Evolutionary conservation across 306 rosid species (phyloP), one percentile per base, ranked within the genome.

Genomic region (Gastrolobium villosum): DNA sequence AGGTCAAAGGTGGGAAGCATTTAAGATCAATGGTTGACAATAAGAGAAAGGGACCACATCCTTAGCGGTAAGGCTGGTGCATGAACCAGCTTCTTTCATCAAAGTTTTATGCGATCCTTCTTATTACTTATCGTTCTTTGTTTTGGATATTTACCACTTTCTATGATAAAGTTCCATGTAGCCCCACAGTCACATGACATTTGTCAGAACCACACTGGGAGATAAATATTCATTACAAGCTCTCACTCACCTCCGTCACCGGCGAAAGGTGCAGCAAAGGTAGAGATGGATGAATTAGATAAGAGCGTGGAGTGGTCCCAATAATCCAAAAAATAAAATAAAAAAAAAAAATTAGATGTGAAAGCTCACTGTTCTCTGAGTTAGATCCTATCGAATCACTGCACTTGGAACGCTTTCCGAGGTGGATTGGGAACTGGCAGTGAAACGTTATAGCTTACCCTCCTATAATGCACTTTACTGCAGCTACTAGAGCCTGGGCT

Each of bases 161-260:
- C 49, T 65, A 52, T 73, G 79, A 81, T 86, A 77, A 81, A 26
- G 79, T 60, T 50, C 61, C 65, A 49, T 0, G 80, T 82, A 89
- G 81, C 85, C 90, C 97, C 91, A 90, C 81, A 15, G 2, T 83
- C 97, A 94, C 96, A 88, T 94, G 97, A 86, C 72, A 87, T 81
- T 20, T 87, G 96, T 88, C 98, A 88, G 98, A 86, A 39, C 11
- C 57, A 35, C 10, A 34, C 37, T 59, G 79, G 69, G 31, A 80
- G 52, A 37, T 40, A 77, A 8, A 66, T 15, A 26, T 54, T 46
- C 62, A 72, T 65, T 40, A 63, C 53, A 69, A 62, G 52, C 57
- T 65, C 57, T 65, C 30, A 2, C 41, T 75, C 31, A 64, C 32
- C 59, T 61, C 54, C 34, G 50, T 48, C 52, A 63, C 65, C 79